Evolutionary conservation across 257 asterid species (phyloP), one percentile per base, ranked within the genome.

Genomic region (Leonotis leonurus): DNA sequence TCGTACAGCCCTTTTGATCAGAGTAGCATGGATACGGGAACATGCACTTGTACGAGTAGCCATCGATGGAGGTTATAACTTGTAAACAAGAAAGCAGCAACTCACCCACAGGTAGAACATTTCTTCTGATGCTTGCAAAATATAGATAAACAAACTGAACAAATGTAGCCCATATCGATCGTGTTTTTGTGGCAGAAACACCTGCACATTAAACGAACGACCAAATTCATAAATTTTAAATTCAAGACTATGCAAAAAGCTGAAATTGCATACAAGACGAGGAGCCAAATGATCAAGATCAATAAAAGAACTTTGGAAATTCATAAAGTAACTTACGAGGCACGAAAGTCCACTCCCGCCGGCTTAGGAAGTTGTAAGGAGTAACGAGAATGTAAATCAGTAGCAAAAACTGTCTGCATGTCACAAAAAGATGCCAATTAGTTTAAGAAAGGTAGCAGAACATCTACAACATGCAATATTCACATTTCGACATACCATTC

Each of bases 181-280:
- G 98, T 90, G 68, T 68, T 84, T 65, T 90, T 90, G 89, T 90
- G 98, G 91, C 95, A 90, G 78, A 90, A 90, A 71, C 97, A 90
- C 78, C 94, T 89, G 82, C 68, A 76, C 33, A 64, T 60, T 51
- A 39, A 54, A 13, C 12, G 35, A 26, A 35, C 14, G n/a, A 56
- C 51, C 36, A 10, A 62, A 21, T 26, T 32, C 29, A 14, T 12
- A 39, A 41, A 68, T 22, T 13, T n/a, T 49, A n/a, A 39, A 35
- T 30, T 37, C 20, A 49, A 6, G 24, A 40, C 29, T 24, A 14
- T 2, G 46, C 11, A 6, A 21, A 26, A 29, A 25, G 41, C 22
- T 24, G 33, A 33, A 36, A 18, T 40, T 62, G 29, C 16, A 51
- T 18, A 37, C 36, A 29, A 50, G 32, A 61, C 27, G 32, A 25